Percentiles rank a stretch among this genome's conserved stretches.
Evolutionary conservation across 2,329 filamentous ascomycete genomes (phyloP).

Genomic region (Venturia pyrina): DNA sequence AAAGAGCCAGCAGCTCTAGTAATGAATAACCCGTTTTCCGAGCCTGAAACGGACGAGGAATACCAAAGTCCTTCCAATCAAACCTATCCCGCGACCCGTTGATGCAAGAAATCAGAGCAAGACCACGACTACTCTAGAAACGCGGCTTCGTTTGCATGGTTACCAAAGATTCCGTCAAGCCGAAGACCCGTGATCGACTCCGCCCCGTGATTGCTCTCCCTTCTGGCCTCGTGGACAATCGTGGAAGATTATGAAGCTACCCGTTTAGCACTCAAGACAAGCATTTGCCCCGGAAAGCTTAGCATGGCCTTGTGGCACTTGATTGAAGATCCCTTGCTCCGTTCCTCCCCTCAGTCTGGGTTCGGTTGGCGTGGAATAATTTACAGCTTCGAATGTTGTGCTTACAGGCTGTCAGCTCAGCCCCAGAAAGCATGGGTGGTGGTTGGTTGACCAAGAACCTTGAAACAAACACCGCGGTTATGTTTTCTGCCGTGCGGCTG

Average conservation of each 20-base stretch:
- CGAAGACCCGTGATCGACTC: neutral
- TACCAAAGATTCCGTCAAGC: neutral
- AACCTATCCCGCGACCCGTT: neutral
- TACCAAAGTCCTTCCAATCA: neutral
- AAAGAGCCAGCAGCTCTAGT: neutral
- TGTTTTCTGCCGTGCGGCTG: neutral
- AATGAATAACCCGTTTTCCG: neutral
- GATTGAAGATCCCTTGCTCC: neutral
- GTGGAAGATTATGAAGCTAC: conserved; percentile 2
- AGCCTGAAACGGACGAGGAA: neutral
- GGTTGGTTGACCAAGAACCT: neutral
- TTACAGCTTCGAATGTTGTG: neutral
- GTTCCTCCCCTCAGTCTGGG: neutral
- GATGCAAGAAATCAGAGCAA: neutral
- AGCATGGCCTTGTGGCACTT: neutral
- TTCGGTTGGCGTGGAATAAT: neutral
- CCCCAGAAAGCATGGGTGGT: neutral
- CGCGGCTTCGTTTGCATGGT: neutral
- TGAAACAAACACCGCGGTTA: neutral
- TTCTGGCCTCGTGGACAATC: neutral
- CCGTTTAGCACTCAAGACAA: neutral
- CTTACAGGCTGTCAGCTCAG: conserved; percentile 1
- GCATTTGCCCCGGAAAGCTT: conserved; percentile 1
- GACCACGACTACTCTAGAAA: neutral
- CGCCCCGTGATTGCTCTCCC: neutral